Conservation (phyloP, 164 flowering plant genomes). For the Cinnamomum micranthum region DNA sequence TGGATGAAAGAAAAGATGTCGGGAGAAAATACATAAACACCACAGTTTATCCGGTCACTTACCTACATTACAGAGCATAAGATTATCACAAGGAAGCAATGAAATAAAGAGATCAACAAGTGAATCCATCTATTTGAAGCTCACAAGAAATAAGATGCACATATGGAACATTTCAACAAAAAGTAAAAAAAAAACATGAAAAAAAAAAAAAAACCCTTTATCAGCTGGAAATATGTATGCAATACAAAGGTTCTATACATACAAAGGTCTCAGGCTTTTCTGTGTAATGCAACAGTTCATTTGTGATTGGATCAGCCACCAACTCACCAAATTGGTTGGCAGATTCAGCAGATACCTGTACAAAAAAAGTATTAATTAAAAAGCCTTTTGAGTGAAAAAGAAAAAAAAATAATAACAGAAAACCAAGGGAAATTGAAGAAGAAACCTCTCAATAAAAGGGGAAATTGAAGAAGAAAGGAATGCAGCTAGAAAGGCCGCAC, state of each 20-base stretch:
- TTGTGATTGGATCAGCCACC: slow-evolving; percentile 85
- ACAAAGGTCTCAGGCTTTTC: slow-evolving; percentile 99
- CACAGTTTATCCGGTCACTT: slow-evolving; percentile 92
- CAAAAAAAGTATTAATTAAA: background rate
- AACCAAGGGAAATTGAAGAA: no score
- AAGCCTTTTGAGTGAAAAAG: background rate
- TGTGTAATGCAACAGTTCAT: slow-evolving; percentile 89
- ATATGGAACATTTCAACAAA: background rate
- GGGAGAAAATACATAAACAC: slow-evolving; percentile 88
- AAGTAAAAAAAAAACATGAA: no score
- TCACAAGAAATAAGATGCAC: background rate
- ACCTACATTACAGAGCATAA: slow-evolving; percentile 47
- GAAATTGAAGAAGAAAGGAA: background rate
- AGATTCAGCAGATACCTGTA: slow-evolving; percentile 92
- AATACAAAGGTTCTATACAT: slow-evolving; percentile 27
- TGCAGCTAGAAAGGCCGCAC: no score
- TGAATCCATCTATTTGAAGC: slow-evolving; percentile 3
- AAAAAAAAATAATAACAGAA: background rate
- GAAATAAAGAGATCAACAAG: background rate
- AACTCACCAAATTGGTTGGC: slow-evolving; percentile 92
- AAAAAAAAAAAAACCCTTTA: no score
- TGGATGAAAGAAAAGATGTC: slow-evolving; percentile 79
- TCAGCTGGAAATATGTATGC: background rate
- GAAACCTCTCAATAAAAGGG: no score
- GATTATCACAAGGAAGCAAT: background rate